A percentile compares a stretch with the other conserved stretches of the same genome.
Conservation (phyloP, 2,329 filamentous ascomycete genomes). For the Proliferodiscus dingleyae region DNA sequence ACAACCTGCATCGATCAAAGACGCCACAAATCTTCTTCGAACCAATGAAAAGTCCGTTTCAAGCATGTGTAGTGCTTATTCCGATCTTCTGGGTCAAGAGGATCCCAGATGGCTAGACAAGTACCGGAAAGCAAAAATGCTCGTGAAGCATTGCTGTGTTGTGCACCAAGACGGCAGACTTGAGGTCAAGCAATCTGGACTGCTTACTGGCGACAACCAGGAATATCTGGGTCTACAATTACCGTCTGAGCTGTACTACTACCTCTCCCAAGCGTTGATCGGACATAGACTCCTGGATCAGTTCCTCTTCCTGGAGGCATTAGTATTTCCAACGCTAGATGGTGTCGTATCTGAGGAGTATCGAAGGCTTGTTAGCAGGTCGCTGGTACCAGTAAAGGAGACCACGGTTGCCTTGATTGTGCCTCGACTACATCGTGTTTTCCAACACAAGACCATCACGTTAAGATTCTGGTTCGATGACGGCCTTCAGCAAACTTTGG, state of each 20-base stretch:
- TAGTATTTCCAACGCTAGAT: slow-evolving; percentile 79
- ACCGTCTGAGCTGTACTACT: slow-evolving; percentile 85
- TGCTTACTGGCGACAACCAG: slow-evolving; percentile 77
- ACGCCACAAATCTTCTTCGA: slow-evolving; percentile 74
- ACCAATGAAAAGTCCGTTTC: slow-evolving; percentile 65
- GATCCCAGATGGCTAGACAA: slow-evolving; percentile 76
- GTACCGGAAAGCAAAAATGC: slow-evolving; percentile 80
- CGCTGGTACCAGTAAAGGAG: slow-evolving; percentile 70
- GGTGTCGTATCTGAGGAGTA: slow-evolving; percentile 78
- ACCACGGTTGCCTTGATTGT: slow-evolving; percentile 74
- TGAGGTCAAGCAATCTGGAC: slow-evolving; percentile 65
- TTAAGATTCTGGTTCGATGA: slow-evolving; percentile 82
- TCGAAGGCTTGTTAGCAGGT: slow-evolving; percentile 68
- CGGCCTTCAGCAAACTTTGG: slow-evolving; percentile 62
- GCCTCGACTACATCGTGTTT: slow-evolving; percentile 75
- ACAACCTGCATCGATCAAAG: slow-evolving; percentile 55
- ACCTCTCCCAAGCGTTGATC: slow-evolving; percentile 78
- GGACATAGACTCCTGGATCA: slow-evolving; percentile 74
- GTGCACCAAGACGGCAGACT: slow-evolving; percentile 61
- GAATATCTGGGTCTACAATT: slow-evolving; percentile 87
- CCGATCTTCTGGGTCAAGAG: slow-evolving; percentile 69
- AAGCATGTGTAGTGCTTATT: slow-evolving; percentile 69
- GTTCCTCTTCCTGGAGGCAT: slow-evolving; percentile 73
- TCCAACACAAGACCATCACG: slow-evolving; percentile 71
- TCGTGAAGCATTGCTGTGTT: slow-evolving; percentile 81